Base-by-base conservation (phyloP, 495 filamentous ascomycete genomes). In the Cercophora sp. region DNA sequence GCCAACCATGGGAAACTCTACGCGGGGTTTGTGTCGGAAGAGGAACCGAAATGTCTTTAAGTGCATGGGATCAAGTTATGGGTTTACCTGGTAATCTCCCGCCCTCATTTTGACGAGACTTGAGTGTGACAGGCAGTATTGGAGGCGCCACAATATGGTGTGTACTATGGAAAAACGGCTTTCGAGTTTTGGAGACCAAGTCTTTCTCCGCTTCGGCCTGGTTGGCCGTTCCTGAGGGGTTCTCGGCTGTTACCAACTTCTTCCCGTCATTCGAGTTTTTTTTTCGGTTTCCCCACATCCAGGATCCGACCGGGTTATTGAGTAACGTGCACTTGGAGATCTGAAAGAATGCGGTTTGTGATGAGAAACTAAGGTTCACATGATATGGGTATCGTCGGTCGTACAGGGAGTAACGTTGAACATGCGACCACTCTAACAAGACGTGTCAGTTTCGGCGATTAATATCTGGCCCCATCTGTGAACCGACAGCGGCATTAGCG, bases 151-250 rank as follows among this genome's bases (percentile, higher is more conserved):
- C 36, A 45, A 52, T 52, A 44, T 52, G 11, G 23, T 26, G 19
- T 8, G 15, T 36, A 54, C 52, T 54, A 40, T 54, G 52, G 52
- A 25, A 54, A 54, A 54, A 54, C 29, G 43, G 34, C 13, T 35
- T 15, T 41, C 29, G 43, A 48, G 13, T 6, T 29, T 34, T 31
- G 25, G 32, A 3, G 34, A n/a, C 24, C 52, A n/a, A 16, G 43
- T 8, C 15, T 25, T 48, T 54, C 35, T 54, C 52, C 52, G 52
- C 52, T 47, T 37, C 43, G 43, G 36, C 15, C 16, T 31, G 44
- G n/a, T 29, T 20, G 5, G 8, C 37, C 26, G 5, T 3, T 11
- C 48, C 5, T 26, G 6, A 3, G 19, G 48, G 19, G 18, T 5
- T 41, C 25, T 23, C 48, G 48, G 48, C 48, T 51, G 48, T 42